A percentile compares a stretch with the other conserved stretches of the same genome.
phyloP scores from a whole-genome alignment of 2,329 filamentous ascomycete genomes.

The Blumeriella jaapii region DNA sequence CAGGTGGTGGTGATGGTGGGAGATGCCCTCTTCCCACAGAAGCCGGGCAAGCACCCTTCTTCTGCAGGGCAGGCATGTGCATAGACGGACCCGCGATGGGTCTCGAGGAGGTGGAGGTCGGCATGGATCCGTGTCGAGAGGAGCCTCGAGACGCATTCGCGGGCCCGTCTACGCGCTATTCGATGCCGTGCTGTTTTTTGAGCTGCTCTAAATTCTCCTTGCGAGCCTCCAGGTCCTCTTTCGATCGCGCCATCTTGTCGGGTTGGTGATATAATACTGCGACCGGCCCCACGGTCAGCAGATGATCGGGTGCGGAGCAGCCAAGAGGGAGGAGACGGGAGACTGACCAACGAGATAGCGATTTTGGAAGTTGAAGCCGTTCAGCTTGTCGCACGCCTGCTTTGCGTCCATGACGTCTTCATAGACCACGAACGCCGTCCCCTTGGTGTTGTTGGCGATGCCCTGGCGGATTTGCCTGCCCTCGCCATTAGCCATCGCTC shows the following conservation, averaged over 20 bases:
- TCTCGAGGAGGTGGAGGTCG: constrained; percentile 8
- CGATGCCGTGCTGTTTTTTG: constrained; percentile 96
- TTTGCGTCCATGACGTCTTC: constrained; percentile 99
- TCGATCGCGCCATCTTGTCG: constrained; percentile 73
- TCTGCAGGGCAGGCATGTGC: constrained; percentile 33
- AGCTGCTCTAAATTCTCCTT: constrained; percentile 96
- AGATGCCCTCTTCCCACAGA: constrained; percentile 10
- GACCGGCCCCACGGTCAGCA: no score
- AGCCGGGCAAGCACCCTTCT: no score
- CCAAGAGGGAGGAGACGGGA: no score
- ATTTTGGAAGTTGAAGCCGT: constrained; percentile 99
- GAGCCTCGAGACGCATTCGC: constrained; percentile 30
- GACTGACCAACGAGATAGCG: constrained; percentile 91
- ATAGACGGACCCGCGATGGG: constrained; percentile 18
- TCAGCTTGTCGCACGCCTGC: constrained; percentile 97
- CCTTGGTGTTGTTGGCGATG: constrained; percentile 94
- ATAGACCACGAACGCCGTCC: constrained; percentile 98
- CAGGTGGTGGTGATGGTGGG: constrained; percentile 12
- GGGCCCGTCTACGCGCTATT: constrained; percentile 78
- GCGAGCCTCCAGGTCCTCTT: constrained; percentile 86
- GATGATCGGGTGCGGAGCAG: no score
- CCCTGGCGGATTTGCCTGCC: constrained; percentile 92
- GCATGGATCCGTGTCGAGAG: constrained; percentile 14
- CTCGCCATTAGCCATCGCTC: no score
- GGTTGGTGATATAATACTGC: constrained; percentile 65